A percentile compares a stretch with the other conserved stretches of the same genome.
phyloP scores from a whole-genome alignment of 2,329 filamentous ascomycete species.

The Aureobasidium melanogenum region DNA sequence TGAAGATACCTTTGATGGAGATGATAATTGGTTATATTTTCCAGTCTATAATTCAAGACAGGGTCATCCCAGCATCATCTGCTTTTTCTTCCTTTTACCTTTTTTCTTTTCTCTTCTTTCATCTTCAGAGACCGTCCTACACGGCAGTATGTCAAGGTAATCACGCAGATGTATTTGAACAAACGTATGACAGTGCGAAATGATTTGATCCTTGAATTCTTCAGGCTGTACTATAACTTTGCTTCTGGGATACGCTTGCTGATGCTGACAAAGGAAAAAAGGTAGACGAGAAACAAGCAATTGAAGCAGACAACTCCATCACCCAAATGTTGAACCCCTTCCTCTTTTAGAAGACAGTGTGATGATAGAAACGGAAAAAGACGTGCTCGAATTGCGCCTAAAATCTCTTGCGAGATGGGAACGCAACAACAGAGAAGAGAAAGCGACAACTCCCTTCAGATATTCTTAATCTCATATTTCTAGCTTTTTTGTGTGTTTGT shows the following conservation, averaged over 20 bases:
- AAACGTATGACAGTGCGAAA: neutral
- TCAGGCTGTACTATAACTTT: neutral
- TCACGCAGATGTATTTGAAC: neutral
- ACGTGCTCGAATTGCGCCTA: neutral
- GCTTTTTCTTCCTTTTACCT: too few species aligned
- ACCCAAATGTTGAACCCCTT: neutral
- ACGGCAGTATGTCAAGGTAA: too few species aligned
- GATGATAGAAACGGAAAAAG: neutral
- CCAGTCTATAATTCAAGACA: too few species aligned
- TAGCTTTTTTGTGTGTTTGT: constrained; percentile 1
- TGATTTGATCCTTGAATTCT: neutral
- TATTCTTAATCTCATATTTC: neutral
- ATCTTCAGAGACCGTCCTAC: too few species aligned
- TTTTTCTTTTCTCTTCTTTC: too few species aligned
- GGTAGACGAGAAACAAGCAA: neutral
- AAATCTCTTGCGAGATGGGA: neutral
- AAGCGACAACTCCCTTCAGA: neutral
- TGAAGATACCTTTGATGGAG: too few species aligned
- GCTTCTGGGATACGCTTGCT: constrained; percentile 8
- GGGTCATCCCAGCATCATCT: too few species aligned
- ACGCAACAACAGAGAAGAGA: neutral
- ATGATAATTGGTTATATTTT: too few species aligned
- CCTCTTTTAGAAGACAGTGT: neutral
- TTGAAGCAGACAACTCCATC: neutral
- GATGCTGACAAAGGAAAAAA: constrained; percentile 4